phyloP scores from a whole-genome alignment of 352 stramenopile species.

The Pythium diclinum region DNA sequence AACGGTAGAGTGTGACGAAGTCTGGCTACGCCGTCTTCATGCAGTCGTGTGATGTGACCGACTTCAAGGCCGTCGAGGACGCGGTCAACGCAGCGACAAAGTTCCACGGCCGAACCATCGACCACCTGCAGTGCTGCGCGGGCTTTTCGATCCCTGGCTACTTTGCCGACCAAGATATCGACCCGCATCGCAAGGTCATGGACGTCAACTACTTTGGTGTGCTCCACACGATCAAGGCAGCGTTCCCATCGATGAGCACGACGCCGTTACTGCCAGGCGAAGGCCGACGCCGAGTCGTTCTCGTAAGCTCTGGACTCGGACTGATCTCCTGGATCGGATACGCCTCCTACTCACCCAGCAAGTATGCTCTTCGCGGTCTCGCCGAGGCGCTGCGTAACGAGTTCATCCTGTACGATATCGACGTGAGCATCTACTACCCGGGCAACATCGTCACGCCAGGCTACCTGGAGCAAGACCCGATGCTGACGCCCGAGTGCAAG shows the following conservation, averaged over 20 bases:
- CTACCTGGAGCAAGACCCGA: slow-evolving; percentile 34
- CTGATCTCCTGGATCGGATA: slow-evolving; percentile 50
- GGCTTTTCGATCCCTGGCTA: slow-evolving; percentile 41
- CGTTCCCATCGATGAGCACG: slow-evolving; percentile 38
- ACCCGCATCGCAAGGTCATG: slow-evolving; percentile 38
- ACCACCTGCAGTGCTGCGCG: slow-evolving; percentile 54
- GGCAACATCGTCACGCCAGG: slow-evolving; percentile 49
- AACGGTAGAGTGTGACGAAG: slow-evolving; percentile 15
- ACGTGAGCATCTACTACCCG: slow-evolving; percentile 41
- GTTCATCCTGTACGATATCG: slow-evolving; percentile 36
- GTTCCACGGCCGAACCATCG: slow-evolving; percentile 39
- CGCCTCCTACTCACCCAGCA: slow-evolving; percentile 38
- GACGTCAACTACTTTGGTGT: slow-evolving; percentile 64
- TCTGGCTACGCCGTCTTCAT: slow-evolving; percentile 29
- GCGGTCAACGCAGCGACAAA: slow-evolving; percentile 40
- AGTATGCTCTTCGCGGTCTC: slow-evolving; percentile 57
- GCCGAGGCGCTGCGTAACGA: slow-evolving; percentile 55
- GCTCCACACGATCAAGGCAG: slow-evolving; percentile 42
- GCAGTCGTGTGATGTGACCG: slow-evolving; percentile 46
- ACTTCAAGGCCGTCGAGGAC: slow-evolving; percentile 35
- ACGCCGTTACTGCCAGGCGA: background rate
- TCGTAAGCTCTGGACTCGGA: slow-evolving; percentile 45
- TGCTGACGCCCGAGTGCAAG: slow-evolving; percentile 39
- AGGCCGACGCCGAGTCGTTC: slow-evolving; percentile 35
- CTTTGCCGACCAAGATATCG: slow-evolving; percentile 51